Evolutionary conservation across 495 filamentous ascomycete species (phyloP), one percentile per base, ranked within the genome.

Genomic region (Tuber melanosporum): DNA sequence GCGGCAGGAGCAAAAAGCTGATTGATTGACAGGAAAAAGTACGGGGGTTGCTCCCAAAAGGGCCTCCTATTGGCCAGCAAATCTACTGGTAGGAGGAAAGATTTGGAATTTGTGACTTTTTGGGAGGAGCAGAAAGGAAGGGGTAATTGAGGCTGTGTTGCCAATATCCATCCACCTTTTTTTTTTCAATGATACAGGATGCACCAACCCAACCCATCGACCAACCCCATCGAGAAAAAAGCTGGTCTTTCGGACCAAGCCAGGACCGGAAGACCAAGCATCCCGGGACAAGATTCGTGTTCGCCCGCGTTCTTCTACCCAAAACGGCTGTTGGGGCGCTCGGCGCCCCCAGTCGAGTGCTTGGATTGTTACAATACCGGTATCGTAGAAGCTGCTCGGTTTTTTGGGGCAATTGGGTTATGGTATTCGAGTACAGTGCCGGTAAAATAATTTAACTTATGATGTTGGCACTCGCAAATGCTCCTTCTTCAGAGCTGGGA

Each of bases 221-320:
- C 49, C 26, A 62, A 62, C 52, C 52, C n/a, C 52, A 62, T 62
- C 52, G 52, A 32, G 52, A 26, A 19, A 15, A 36, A 66, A 32
- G 32, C n/a, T 36, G 26, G 32, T 14, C 9, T 1, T 43, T 43
- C 42, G 57, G 14, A 32, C 14, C 57, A 36, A 66, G 26, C 57
- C n/a, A 66, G 57, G 57, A 3, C 57, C 57, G 26, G 5, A 66
- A 5, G 57, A 36, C 73, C 78, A 71, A 75, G 77, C 78, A 80
- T 73, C 78, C 74, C 49, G 70, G 73, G 76, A 75, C n/a, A 43
- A 20, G 78, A 80, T 80, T 80, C 78, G 78, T 80, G 78, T 80
- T 80, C 78, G 76, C 57, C 78, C 78, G 77, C 77, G 73, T 73
- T 80, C 71, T 70, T 77, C 52, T 80, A 70, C 78, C 79, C 78